Base-by-base conservation (phyloP, 2,329 filamentous ascomycete genomes). In the Furcasterigmium furcatum region DNA sequence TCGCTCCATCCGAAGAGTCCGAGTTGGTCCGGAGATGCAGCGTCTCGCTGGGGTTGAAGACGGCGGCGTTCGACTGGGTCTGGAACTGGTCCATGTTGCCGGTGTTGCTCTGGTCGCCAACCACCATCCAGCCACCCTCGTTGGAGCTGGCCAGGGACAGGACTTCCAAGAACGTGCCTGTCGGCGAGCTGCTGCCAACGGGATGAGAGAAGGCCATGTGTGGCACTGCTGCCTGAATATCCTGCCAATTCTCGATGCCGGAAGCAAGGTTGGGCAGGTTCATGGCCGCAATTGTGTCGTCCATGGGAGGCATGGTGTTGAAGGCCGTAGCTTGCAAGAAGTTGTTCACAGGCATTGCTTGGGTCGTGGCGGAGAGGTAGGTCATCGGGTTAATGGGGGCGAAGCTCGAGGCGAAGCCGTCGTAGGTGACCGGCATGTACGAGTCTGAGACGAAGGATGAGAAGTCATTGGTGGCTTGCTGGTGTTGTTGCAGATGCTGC, bases 1-100 rank as follows among this genome's bases (percentile, higher is more conserved):
- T 74, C 64, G 81, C 66, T 56, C 84, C 81, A 27, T 91, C 86
- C 2, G 87, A 94, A 3, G 90, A 94, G 58, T 95, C 89, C 4
- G 91, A 96, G 57, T 87, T 84, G 45, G 86, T 91, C 55, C 91
- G 82, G 59, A 95, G 79, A 70, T 96, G 92, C 43, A 97, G 73
- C 1, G 91, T 95, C 69, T 96, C 88, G 51, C 86, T 83, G 2
- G 92, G 92, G 67, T 96, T 96, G 74, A 95, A 95, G 59, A 96
- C 91, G 54, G 88, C 84, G 34, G 74, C 65, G 51, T 73, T 80
- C 43, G 80, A 78, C 41, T 52, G 49, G 5, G 72, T 62, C 47
- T 74, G 71, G 48, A 68, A 67, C 55, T 92, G 87, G 42, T 84
- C 86, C 50, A 82, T 84, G 49, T 85, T 82, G 48, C 84, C 84